A percentile compares a stretch with the other conserved stretches of the same genome.
phyloP scores from a whole-genome alignment of 176 grass and related monocot species.

The Paspalum notatum region DNA sequence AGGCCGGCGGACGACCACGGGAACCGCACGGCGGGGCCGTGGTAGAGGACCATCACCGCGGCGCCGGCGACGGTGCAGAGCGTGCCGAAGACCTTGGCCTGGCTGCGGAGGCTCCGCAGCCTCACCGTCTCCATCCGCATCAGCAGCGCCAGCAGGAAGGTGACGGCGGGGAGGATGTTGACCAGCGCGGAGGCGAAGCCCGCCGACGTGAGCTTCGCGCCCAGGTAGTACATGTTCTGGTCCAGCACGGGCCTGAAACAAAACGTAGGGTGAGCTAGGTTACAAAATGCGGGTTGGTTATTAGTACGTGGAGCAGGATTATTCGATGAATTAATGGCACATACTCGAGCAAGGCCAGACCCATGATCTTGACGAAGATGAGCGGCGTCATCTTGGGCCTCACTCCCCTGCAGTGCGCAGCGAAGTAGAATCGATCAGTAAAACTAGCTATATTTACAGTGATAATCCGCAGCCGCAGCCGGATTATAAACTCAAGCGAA shows the following conservation, averaged over 20 bases:
- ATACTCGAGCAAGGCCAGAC: slow-evolving; percentile 69
- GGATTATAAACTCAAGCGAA: no score
- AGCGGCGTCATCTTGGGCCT: slow-evolving; percentile 65
- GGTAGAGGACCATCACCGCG: slow-evolving; percentile 89
- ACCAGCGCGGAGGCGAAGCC: slow-evolving; percentile 65
- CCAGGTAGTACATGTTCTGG: slow-evolving; percentile 85
- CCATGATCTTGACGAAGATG: slow-evolving; percentile 76
- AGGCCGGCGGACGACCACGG: slow-evolving; percentile 61
- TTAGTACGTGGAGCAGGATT: no score
- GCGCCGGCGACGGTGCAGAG: slow-evolving; percentile 69
- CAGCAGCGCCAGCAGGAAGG: slow-evolving; percentile 68
- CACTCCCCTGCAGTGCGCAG: slow-evolving; percentile 52
- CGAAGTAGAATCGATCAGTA: no score
- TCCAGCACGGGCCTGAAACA: slow-evolving; percentile 72
- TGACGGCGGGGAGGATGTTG: slow-evolving; percentile 90
- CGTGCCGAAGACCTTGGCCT: slow-evolving; percentile 84
- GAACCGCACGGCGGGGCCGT: slow-evolving; percentile 70
- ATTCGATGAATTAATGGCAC: not conserved
- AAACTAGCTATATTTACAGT: no score
- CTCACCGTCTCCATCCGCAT: slow-evolving; percentile 70
- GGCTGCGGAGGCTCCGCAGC: slow-evolving; percentile 61
- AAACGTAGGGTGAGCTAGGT: no score
- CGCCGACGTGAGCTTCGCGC: slow-evolving; percentile 73
- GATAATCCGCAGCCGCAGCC: no score
- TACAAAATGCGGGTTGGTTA: no score